Evolutionary conservation across 2,329 filamentous ascomycete genomes (phyloP).

Genomic region (Botrytis porri): DNA sequence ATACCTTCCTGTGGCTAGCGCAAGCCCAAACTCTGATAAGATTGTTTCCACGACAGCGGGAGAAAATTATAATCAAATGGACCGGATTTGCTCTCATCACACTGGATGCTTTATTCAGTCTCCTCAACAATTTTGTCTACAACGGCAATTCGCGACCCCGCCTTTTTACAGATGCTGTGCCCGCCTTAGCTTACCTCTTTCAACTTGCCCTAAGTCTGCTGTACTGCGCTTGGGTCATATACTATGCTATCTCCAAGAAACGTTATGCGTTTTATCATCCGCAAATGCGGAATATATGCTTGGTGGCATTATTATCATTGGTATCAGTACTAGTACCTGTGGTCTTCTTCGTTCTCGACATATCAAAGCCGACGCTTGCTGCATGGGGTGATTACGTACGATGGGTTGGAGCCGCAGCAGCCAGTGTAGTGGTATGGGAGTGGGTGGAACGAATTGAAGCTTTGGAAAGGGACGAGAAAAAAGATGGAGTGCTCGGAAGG

Average conservation of each 20-base stretch:
- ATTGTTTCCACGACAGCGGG: constrained; percentile 90
- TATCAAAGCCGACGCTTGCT: constrained; percentile 65
- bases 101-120: constrained; percentile 86
- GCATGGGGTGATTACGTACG: constrained; percentile 75
- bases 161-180: constrained; percentile 84
- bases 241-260: constrained; percentile 69
- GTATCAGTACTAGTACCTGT: constrained; percentile 67
- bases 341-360: constrained; percentile 72
- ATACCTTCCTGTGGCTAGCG: constrained; percentile 94
- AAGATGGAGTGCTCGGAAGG: constrained; percentile 59
- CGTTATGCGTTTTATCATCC: constrained; percentile 69
- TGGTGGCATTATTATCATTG: constrained; percentile 64
- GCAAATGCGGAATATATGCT: constrained; percentile 67
- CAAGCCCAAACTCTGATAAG: constrained; percentile 96
- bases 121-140: constrained; percentile 79
- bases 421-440: constrained; percentile 78
- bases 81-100: constrained; percentile 91
- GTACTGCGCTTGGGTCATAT: constrained; percentile 72
- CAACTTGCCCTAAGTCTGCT: constrained; percentile 66
- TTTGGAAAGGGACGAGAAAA: constrained; percentile 25
- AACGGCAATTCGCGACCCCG: constrained; percentile 60
- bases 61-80: constrained; percentile 99
- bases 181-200: constrained; percentile 72
- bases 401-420: constrained; percentile 72
- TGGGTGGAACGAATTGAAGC: constrained; percentile 77